Evolutionary conservation across 2,329 filamentous ascomycete species (phyloP), one percentile per base, ranked within the genome.

Genomic region (Penicillium sp.): DNA sequence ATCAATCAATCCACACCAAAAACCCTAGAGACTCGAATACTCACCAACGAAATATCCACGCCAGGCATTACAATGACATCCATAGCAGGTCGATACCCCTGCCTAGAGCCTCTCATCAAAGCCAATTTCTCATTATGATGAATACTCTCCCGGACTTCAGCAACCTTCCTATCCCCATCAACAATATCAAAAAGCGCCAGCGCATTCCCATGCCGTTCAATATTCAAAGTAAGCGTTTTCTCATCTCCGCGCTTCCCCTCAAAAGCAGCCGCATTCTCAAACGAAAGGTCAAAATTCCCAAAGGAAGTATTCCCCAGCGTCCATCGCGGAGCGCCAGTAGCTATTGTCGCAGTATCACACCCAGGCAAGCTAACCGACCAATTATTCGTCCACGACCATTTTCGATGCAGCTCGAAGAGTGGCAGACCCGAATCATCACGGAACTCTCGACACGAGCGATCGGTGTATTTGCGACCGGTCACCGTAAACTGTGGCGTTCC

Each of bases 11-110:
- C 6, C 19, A 43, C 6, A 29, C 15, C 21, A 13, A 21, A 17
- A 21, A 3, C 10, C 3, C 15, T 8, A 1, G 6, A 25, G 10
- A 42, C 8, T 29, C 4, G 12, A 8, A 25, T 23, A 57, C 65
- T 53, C 53, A 69, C 67, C 61, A 69, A 42, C 6, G 66, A 58
- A 33, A 66, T 57, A 56, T 69, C 67, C n/a, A 69, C 66, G 4
- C 66, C 64, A 9, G 64, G 55, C 21, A 60, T 66, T 36, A 69
- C 50, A 41, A 62, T 53, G 6, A 69, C 49, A 57, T 69, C 67
- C 57, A 69, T 38, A 10, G 62, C 66, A n/a, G 67, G 66, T 17
- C 67, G 61, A 58, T 64, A 65, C 6, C 61, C 60, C 29, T 43
- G 33, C n/a, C 48, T 39, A 5, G 56, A 50, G 9, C 45, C 35